phyloP scores from a whole-genome alignment of 345 rosid species.

The Lagerstroemia speciosa region DNA sequence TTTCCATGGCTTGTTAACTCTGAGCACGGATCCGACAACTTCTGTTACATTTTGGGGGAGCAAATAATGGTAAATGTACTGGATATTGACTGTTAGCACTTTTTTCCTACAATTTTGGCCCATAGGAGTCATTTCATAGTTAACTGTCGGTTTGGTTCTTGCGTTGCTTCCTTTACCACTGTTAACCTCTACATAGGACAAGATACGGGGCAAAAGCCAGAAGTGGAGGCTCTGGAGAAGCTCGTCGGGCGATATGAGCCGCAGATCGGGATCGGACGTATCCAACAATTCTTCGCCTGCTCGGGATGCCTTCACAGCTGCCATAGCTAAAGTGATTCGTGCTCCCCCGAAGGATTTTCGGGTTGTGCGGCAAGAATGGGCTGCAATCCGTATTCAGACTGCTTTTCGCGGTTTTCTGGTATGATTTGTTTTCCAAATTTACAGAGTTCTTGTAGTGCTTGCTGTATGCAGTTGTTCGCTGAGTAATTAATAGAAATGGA shows the following conservation, averaged over 20 bases:
- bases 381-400: constrained; percentile 81
- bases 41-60: too few relatives aligned
- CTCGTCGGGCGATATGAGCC: constrained; percentile 51
- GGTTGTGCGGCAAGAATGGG: constrained; percentile 83
- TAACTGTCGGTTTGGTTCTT: too few relatives aligned
- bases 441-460: background rate
- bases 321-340: constrained; percentile 70
- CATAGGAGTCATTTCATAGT: too few relatives aligned
- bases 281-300: constrained; percentile 34
- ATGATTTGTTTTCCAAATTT: constrained; percentile 8
- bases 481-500: too few relatives aligned
- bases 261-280: constrained; percentile 39
- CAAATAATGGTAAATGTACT: too few relatives aligned
- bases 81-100: constrained; percentile 2
- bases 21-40: too few relatives aligned
- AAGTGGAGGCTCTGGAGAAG: constrained; percentile 89
- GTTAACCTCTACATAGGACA: constrained; percentile 18
- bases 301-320: constrained; percentile 48
- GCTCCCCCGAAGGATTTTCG: constrained; percentile 86
- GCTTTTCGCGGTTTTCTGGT: constrained; percentile 95
- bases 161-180: too few relatives aligned
- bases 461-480: too few relatives aligned
- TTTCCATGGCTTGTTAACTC: too few relatives aligned
- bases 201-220: constrained; percentile 34
- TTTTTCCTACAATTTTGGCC: too few relatives aligned